A percentile compares a stretch with the other conserved stretches of the same genome.
Conservation (phyloP, 345 rosid genomes). For the Diplotaxis tenuifolia region DNA sequence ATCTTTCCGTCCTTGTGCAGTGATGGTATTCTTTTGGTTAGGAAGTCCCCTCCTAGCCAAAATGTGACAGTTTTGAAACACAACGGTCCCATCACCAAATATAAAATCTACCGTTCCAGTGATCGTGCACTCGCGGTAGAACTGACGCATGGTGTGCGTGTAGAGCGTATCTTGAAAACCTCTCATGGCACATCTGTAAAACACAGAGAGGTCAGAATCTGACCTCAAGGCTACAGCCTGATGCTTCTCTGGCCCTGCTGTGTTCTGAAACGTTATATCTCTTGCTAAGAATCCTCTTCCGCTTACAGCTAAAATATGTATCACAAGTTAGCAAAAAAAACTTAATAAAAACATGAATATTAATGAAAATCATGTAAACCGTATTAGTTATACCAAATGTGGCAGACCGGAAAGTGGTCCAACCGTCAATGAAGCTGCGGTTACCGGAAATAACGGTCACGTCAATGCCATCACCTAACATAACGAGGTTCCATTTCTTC, state of each 20-base stretch:
- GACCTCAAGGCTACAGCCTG: slow-evolving; percentile 62
- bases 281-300: slow-evolving; percentile 84
- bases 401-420: slow-evolving; percentile 93
- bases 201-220: slow-evolving; percentile 75
- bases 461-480: slow-evolving; percentile 78
- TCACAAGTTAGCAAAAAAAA: background rate
- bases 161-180: slow-evolving; percentile 90
- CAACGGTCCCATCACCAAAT: slow-evolving; percentile 68
- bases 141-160: slow-evolving; percentile 85
- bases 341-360: background rate
- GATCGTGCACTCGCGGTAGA: slow-evolving; percentile 76
- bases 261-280: slow-evolving; percentile 60
- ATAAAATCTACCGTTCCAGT: slow-evolving; percentile 86
- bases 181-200: slow-evolving; percentile 54
- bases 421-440: slow-evolving; percentile 62
- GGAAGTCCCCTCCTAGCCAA: slow-evolving; percentile 55
- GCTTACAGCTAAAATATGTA: slow-evolving; percentile 57
- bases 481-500: slow-evolving; percentile 77
- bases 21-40: slow-evolving; percentile 74
- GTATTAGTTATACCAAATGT: slow-evolving; percentile 55
- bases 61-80: slow-evolving; percentile 84
- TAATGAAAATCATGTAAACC: background rate
- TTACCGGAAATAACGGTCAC: slow-evolving; percentile 63
- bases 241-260: background rate
- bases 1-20: slow-evolving; percentile 84